phyloP scores from a whole-genome alignment of 2,329 filamentous ascomycete genomes.

The Penicillium paneum region DNA sequence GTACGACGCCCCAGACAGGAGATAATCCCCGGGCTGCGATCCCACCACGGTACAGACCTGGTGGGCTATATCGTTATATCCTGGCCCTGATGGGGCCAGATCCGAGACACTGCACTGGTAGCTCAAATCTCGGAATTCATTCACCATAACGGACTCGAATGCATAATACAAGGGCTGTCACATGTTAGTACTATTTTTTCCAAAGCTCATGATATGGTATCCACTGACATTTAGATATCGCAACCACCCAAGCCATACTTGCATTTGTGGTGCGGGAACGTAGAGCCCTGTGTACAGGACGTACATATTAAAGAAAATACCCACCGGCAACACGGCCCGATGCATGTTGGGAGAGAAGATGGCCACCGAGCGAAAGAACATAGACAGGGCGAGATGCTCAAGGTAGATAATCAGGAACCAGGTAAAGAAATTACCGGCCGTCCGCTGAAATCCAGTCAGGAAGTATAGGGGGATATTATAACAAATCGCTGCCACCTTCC shows the following conservation, averaged over 20 bases:
- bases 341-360: background rate
- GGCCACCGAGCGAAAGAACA: background rate
- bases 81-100: conserved; percentile 65
- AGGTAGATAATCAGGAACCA: background rate
- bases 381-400: background rate
- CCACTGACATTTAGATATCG: background rate
- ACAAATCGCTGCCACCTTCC: background rate
- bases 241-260: background rate
- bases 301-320: background rate
- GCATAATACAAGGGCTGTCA: conserved; percentile 44
- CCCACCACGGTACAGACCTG: conserved; percentile 52
- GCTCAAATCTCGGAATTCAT: conserved; percentile 68
- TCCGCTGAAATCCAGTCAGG: background rate
- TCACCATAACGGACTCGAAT: conserved; percentile 77
- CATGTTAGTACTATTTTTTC: background rate
- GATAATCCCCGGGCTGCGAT: background rate
- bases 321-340: background rate
- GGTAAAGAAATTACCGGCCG: background rate
- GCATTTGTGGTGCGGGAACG: background rate
- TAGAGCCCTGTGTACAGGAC: background rate
- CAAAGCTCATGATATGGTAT: background rate
- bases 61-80: conserved; percentile 64
- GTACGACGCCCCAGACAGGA: background rate
- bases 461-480: background rate
- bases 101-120: conserved; percentile 64